Percentiles rank a stretch among this genome's conserved stretches.
Evolutionary conservation across 176 grass and related monocot species (phyloP).

Genomic region (Musa acuminata): DNA sequence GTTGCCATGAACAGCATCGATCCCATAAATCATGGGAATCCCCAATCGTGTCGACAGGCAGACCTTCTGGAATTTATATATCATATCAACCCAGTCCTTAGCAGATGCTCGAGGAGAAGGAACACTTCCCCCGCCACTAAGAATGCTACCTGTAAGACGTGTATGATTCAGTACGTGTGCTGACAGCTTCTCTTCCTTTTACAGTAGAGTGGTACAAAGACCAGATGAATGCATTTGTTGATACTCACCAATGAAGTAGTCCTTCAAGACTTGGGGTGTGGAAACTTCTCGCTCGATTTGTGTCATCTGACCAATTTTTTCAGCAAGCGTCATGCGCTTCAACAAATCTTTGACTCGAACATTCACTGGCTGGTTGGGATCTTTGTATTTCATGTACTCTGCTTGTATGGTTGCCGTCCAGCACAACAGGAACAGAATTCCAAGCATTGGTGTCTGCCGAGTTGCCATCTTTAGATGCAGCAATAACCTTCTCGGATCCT

Average conservation of each 20-base stretch:
- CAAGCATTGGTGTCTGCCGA: background rate
- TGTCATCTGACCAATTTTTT: constrained; percentile 1
- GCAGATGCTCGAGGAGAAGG: background rate
- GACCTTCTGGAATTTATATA: background rate
- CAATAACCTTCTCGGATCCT: too few relatives aligned
- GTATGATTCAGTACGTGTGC: too few relatives aligned
- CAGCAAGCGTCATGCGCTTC: background rate
- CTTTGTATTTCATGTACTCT: background rate
- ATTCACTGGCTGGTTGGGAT: background rate
- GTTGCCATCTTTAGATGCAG: too few relatives aligned
- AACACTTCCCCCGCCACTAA: background rate
- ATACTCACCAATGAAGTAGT: background rate
- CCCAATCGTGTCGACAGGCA: background rate
- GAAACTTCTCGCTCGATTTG: background rate
- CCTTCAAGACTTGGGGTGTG: background rate
- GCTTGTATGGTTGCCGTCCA: background rate
- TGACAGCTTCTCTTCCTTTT: too few relatives aligned
- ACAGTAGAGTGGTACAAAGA: too few relatives aligned
- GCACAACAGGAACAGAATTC: background rate
- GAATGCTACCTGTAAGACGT: background rate
- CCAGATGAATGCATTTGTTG: too few relatives aligned
- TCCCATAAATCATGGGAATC: constrained; percentile 2
- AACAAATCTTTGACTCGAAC: background rate
- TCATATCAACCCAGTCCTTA: background rate
- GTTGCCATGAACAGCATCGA: background rate